Base-by-base conservation (phyloP, 495 filamentous ascomycete species). In the Staphylotrichum longicolle region DNA sequence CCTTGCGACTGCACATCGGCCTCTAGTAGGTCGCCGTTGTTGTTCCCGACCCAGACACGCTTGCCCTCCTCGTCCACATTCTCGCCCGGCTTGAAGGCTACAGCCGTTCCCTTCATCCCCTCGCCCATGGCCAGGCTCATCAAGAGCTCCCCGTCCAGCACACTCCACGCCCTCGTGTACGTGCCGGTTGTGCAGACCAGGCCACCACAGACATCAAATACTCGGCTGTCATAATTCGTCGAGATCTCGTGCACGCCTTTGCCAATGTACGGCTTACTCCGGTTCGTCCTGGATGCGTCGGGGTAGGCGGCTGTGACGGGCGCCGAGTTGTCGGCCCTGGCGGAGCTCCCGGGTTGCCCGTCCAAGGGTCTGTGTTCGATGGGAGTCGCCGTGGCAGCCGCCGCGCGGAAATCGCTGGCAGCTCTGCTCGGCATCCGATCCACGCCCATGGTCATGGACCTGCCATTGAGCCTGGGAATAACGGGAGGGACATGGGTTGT, bases 21-120 rank as follows among this genome's bases (percentile, higher is more conserved):
- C 75, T 98, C 94, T 48, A 93, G 82, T 15, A 98, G 75, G 61
- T 97, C 95, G 33, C 94, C 94, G 49, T 82, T 74, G 66, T 85
- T 96, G 37, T 86, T 96, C 1, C 94, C 94, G 14, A 98, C 81
- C 94, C 94, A 98, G n/a, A 98, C 63, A 12, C 86, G 82, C 49
- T 81, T 78, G 10, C 93, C 93, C 72, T 97, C 93, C 48, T 93
- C 87, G 60, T 88, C 83, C 7, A 91, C 78, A 50, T 84, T 83
- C 30, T 76, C 73, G 0, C 87, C 84, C 7, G 93, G 91, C 72
- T 93, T 96, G 73, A 98, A 98, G 4, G 87, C 81, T 2, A 97
- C 72, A 14, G 93, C 86, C 14, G 91, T 85, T 39, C 88, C 85
- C 69, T 88, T 93, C 54, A 89, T 80, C 9, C 82, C 83, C 65